Evolutionary conservation across 192 early-diverging fungal genomes (phyloP).

Genomic region (Mortierella hygrophila): DNA sequence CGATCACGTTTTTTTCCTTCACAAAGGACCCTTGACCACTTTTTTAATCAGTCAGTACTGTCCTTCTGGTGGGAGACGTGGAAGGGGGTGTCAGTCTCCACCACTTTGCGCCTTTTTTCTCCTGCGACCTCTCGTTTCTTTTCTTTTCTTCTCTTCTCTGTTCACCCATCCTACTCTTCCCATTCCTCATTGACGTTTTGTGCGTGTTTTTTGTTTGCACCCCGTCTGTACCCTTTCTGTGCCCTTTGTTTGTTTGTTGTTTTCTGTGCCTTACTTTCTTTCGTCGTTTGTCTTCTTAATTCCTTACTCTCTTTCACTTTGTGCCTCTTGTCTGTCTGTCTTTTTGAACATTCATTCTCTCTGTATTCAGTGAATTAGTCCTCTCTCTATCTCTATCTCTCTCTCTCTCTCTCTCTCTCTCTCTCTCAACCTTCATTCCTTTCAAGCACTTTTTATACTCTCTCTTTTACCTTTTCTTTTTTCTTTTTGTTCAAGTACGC

Average conservation of each 20-base stretch:
- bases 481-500: not conserved
- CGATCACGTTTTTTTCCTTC: not conserved
- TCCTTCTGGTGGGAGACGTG: not conserved
- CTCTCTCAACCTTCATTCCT: not conserved
- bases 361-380: slow-evolving; percentile 17
- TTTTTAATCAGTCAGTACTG: not conserved
- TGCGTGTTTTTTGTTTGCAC: not conserved
- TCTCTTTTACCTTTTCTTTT: not conserved
- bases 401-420: not conserved
- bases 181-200: slow-evolving; percentile 3
- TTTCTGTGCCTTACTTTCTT: not conserved
- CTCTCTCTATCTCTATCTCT: not conserved
- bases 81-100: not conserved
- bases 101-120: not conserved
- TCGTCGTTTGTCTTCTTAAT: not conserved
- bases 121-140: not conserved
- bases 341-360: slow-evolving; percentile 23
- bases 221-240: slow-evolving; percentile 5
- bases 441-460: slow-evolving; percentile 1
- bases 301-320: slow-evolving; percentile 18
- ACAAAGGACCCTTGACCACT: not conserved
- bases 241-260: slow-evolving; percentile 10
- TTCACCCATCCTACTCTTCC: not conserved
- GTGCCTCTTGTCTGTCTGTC: slow-evolving; percentile 17
- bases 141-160: not conserved